Evolutionary conservation across 1,284 basidiomycete genomes (phyloP).

Genomic region (Fomitopsis palustris): DNA sequence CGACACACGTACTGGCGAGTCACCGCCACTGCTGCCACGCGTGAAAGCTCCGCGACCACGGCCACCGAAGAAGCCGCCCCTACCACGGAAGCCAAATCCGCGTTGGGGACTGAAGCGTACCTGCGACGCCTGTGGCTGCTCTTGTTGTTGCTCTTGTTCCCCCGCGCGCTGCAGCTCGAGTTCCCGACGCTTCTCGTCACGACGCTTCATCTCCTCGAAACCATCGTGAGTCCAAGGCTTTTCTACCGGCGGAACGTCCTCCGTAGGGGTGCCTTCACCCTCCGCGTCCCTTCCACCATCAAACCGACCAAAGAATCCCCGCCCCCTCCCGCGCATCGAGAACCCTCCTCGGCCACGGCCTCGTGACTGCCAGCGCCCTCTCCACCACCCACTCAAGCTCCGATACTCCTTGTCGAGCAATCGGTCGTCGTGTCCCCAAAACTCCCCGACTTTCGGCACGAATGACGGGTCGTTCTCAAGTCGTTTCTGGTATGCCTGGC

Average conservation of each 20-base stretch:
- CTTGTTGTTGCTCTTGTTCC: constrained; percentile 21
- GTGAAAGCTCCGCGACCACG: constrained; percentile 43
- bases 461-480: constrained; percentile 81
- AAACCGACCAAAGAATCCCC: constrained; percentile 33
- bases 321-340: constrained; percentile 47
- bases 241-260: constrained; percentile 55
- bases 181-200: constrained; percentile 56
- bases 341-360: constrained; percentile 55
- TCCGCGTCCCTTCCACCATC: constrained; percentile 16
- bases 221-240: constrained; percentile 78
- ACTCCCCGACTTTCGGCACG: constrained; percentile 82
- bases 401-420: constrained; percentile 71
- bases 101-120: constrained; percentile 29
- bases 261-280: constrained; percentile 9
- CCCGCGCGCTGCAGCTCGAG: constrained; percentile 21
- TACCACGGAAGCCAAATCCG: constrained; percentile 32
- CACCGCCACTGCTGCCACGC: constrained; percentile 20
- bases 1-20: constrained; percentile 13
- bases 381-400: constrained; percentile 79
- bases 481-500: constrained; percentile 74
- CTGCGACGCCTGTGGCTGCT: constrained; percentile 18
- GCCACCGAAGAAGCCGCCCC: constrained; percentile 34
- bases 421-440: constrained; percentile 91
- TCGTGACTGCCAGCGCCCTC: constrained; percentile 69
- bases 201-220: constrained; percentile 77